These are phyloP conservation scores for Sclerotinia sclerotiorum DNA, from an alignment of 2,329 filamentous ascomycete genomes.

Conservation along the genomic window DNA sequence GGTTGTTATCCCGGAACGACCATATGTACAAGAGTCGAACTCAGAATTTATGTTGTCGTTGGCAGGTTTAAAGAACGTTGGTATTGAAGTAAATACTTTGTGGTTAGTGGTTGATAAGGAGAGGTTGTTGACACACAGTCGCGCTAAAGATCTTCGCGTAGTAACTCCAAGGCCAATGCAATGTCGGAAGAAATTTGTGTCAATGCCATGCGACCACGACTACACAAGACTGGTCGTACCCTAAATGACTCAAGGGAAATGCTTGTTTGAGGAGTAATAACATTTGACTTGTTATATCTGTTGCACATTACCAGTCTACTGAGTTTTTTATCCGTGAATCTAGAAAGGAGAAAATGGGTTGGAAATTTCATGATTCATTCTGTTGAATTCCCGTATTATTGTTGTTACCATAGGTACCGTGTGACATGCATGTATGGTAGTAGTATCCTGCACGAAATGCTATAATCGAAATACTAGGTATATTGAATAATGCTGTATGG, in stretches of 20 bases:
- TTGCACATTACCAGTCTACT: not conserved
- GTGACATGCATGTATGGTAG: constrained; percentile 6
- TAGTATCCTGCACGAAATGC: not conserved
- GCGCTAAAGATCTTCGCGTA: constrained; percentile 33
- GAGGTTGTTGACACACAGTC: constrained; percentile 38
- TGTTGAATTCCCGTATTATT: not conserved
- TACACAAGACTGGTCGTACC: not conserved
- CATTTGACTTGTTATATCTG: not conserved
- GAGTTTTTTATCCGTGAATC: not conserved
- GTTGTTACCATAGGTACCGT: constrained; percentile 10
- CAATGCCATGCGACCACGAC: constrained; percentile 24
- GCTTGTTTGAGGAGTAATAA: constrained; percentile 19
- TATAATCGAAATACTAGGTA: not conserved
- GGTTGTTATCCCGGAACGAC: constrained; percentile 35
- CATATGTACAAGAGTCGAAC: constrained; percentile 35
- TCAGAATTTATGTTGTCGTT: constrained; percentile 21
- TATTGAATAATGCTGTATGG: not conserved
- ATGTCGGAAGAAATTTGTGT: constrained; percentile 26
- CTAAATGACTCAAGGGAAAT: constrained; percentile 23
- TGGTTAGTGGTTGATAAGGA: constrained; percentile 30
- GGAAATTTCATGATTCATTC: constrained; percentile 1
- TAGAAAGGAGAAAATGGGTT: not conserved
- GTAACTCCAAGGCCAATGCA: constrained; percentile 17
- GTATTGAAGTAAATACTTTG: constrained; percentile 27
- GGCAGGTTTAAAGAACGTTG: constrained; percentile 1